Conservation (phyloP, 495 filamentous ascomycete species). For the Pyronema domesticum region DNA sequence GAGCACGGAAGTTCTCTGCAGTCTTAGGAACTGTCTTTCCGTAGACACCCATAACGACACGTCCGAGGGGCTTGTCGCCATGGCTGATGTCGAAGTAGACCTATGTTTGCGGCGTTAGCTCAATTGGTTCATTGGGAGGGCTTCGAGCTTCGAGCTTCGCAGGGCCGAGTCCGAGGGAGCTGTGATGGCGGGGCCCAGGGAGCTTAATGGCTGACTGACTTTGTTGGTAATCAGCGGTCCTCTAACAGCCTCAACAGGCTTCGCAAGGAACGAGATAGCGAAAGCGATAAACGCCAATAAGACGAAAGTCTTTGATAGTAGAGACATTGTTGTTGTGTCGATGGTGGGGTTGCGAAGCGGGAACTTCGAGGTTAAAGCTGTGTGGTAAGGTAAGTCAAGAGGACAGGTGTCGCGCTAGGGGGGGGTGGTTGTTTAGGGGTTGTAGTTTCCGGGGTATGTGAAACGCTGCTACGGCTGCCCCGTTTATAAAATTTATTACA, state of each 20-base stretch:
- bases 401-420: no score
- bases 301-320: slow-evolving; percentile 39
- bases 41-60: slow-evolving; percentile 86
- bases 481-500: no score
- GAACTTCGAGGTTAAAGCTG: no score
- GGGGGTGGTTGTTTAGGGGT: no score
- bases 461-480: no score
- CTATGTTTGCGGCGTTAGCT: no score
- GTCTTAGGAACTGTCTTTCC: slow-evolving; percentile 96
- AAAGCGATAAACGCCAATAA: slow-evolving; percentile 57
- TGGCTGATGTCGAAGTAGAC: slow-evolving; percentile 91
- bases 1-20: slow-evolving; percentile 89
- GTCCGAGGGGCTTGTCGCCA: slow-evolving; percentile 67
- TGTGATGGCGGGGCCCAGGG: no score
- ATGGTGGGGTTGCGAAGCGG: slow-evolving; percentile 9
- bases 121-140: slow-evolving; percentile 13
- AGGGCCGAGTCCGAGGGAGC: background rate
- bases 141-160: background rate
- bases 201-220: no score
- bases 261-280: slow-evolving; percentile 52
- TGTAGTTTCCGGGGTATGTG: no score
- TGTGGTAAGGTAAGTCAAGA: no score
- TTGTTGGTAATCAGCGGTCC: slow-evolving; percentile 94
- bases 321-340: slow-evolving; percentile 11
- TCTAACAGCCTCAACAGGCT: slow-evolving; percentile 55